phyloP scores from a whole-genome alignment of 1,284 basidiomycete species.

The Malassezia japonica region DNA sequence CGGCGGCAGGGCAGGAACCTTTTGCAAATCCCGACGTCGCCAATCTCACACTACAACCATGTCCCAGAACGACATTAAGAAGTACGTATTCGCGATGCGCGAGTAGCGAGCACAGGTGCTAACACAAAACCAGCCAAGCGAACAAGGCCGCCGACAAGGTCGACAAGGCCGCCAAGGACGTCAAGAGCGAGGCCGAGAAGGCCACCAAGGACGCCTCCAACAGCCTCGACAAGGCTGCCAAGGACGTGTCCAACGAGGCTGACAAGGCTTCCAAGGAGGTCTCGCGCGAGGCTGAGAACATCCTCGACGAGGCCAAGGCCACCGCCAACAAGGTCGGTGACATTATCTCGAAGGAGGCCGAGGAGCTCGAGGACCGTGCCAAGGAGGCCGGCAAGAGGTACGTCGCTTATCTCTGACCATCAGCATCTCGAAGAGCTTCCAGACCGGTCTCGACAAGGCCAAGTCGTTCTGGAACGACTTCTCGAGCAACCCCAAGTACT shows the following conservation, averaged over 20 bases:
- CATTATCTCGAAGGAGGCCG: slow-evolving; percentile 22
- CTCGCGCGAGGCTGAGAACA: slow-evolving; percentile 22
- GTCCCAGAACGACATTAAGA: slow-evolving; percentile 7
- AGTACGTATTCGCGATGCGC: too few relatives aligned
- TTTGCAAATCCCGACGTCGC: not conserved
- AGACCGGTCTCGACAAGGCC: slow-evolving; percentile 18
- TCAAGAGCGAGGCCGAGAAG: slow-evolving; percentile 14
- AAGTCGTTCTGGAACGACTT: slow-evolving; percentile 33
- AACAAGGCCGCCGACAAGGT: slow-evolving; percentile 14
- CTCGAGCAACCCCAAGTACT: slow-evolving; percentile 39
- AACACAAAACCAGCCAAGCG: not conserved
- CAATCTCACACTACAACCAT: not conserved
- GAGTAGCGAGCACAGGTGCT: too few relatives aligned
- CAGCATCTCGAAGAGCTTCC: slow-evolving; percentile 18
- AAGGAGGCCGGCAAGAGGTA: slow-evolving; percentile 36
- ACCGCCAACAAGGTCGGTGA: slow-evolving; percentile 15
- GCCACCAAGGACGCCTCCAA: slow-evolving; percentile 18
- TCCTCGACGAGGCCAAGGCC: slow-evolving; percentile 16
- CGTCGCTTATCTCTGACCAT: not conserved
- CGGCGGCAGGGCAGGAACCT: not conserved
- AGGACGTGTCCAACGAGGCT: slow-evolving; percentile 24
- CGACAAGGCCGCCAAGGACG: slow-evolving; percentile 20
- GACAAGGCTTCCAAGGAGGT: slow-evolving; percentile 23
- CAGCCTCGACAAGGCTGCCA: slow-evolving; percentile 14
- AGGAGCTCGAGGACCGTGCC: slow-evolving; percentile 24